A percentile compares a stretch with the other conserved stretches of the same genome.
Conservation (phyloP, 345 rosid genomes). For the Cardiospermum halicacabum region DNA sequence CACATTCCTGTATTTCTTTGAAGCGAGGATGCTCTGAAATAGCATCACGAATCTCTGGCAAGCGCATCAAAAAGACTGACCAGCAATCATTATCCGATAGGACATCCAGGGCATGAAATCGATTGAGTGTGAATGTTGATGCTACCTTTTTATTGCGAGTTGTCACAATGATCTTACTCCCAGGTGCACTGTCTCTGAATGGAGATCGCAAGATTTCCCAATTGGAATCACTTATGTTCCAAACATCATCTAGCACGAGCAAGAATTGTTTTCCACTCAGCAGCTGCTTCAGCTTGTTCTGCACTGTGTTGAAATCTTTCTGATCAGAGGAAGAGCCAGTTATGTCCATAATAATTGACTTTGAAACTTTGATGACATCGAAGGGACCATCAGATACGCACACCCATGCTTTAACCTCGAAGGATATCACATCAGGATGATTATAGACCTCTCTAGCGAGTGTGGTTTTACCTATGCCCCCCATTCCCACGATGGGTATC, state of each 20-base stretch:
- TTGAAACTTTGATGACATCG: background rate
- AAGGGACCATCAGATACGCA: slow-evolving; percentile 3
- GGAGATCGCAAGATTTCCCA: background rate
- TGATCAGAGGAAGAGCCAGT: background rate
- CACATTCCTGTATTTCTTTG: background rate
- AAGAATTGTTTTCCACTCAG: background rate
- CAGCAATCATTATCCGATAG: background rate
- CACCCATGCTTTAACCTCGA: background rate
- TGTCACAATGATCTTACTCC: background rate
- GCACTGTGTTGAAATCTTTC: background rate
- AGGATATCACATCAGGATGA: background rate
- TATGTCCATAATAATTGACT: background rate
- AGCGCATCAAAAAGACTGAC: background rate
- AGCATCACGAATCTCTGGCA: background rate
- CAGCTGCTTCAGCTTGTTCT: background rate
- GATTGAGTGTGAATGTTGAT: background rate
- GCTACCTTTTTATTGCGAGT: background rate
- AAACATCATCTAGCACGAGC: background rate
- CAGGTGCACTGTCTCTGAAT: background rate
- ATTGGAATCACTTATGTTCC: background rate
- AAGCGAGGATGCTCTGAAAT: background rate
- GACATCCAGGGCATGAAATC: background rate
- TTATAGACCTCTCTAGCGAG: background rate
- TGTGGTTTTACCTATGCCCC: slow-evolving; percentile 1
- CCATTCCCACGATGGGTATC: background rate